Evolutionary conservation across 2,329 filamentous ascomycete species (phyloP), one percentile per base, ranked within the genome.

Genomic region (Aotearoamyces nothofagi): DNA sequence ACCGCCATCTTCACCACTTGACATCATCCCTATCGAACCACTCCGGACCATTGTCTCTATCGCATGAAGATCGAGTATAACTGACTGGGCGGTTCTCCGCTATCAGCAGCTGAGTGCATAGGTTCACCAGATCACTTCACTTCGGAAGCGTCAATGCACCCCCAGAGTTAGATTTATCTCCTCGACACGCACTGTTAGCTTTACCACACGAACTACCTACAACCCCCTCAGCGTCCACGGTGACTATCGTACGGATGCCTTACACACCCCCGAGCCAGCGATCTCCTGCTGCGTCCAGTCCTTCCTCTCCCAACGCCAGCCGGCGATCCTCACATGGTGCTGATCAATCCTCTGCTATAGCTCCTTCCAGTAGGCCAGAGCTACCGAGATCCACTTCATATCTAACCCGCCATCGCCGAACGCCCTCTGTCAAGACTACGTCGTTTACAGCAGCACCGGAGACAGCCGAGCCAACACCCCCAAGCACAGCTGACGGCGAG

Each of bases 241-340:
- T n/a, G n/a, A n/a, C 33, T 30, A 36, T 35, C 50, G 51, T 46
- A 51, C 55, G 66, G 60, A 90, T 90, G 81, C 81, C 81, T 71
- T 90, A 90, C 62, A 90, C 81, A 55, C 80, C 81, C 36, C 81
- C 81, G 38, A 70, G 75, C 44, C 68, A 69, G 49, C 59, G 64
- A 49, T 75, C 71, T 36, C 69, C 71, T 47, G 60, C 69, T 42
- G 61, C 66, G 36, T 73, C 71, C 44, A 58, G 60, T 34, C 57
- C 65, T 29, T 46, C 60, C 13, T 74, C 71, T 29, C 70, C 70
- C 9, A 57, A 60, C 41, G 48, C 52, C 39, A 74, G 68, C 47
- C 66, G 71, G 38, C 62, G 69, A 36, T 59, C 69, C 10, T 76
- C 71, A 10, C 60, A 66, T 38, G 51, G 54, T 33, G 53, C 54